A percentile compares a stretch with the other conserved stretches of the same genome.
Evolutionary conservation across 108 stramenopile species (phyloP).

Genomic region (Cyclotella cryptica): DNA sequence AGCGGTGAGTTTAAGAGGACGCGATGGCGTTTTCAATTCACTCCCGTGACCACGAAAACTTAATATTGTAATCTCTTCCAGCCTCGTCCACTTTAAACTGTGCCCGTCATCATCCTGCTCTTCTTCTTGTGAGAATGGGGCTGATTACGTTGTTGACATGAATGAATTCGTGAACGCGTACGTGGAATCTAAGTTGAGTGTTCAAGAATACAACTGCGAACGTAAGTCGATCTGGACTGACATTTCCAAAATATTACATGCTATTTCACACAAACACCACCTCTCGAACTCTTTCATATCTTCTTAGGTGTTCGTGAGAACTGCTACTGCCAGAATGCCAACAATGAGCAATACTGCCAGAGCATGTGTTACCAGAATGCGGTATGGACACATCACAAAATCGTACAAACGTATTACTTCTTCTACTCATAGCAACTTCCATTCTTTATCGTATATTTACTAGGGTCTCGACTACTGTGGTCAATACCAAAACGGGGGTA

Average conservation of each 20-base stretch:
- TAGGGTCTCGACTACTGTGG: slow-evolving; percentile 40
- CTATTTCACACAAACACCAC: background rate
- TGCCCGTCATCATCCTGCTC: slow-evolving; percentile 39
- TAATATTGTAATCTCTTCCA: background rate
- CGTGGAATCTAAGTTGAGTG: slow-evolving; percentile 40
- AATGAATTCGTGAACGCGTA: slow-evolving; percentile 48
- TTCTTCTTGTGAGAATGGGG: slow-evolving; percentile 30
- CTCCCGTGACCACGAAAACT: too few species aligned
- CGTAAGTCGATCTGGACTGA: slow-evolving; percentile 2
- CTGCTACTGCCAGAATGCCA: slow-evolving; percentile 45
- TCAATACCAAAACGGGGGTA: slow-evolving; percentile 14
- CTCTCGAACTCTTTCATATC: background rate
- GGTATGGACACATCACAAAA: background rate
- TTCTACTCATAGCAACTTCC: background rate
- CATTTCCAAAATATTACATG: background rate
- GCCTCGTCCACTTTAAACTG: slow-evolving; percentile 56
- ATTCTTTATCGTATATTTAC: background rate
- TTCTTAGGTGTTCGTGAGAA: slow-evolving; percentile 28
- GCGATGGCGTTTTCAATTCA: background rate
- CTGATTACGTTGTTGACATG: slow-evolving; percentile 55
- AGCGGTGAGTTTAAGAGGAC: slow-evolving; percentile 12
- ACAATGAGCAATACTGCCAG: slow-evolving; percentile 35
- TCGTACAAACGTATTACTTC: background rate
- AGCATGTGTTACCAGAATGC: slow-evolving; percentile 23
- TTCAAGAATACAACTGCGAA: slow-evolving; percentile 49